Base-by-base conservation (phyloP, 345 rosid genomes). In the Garcia nutans region DNA sequence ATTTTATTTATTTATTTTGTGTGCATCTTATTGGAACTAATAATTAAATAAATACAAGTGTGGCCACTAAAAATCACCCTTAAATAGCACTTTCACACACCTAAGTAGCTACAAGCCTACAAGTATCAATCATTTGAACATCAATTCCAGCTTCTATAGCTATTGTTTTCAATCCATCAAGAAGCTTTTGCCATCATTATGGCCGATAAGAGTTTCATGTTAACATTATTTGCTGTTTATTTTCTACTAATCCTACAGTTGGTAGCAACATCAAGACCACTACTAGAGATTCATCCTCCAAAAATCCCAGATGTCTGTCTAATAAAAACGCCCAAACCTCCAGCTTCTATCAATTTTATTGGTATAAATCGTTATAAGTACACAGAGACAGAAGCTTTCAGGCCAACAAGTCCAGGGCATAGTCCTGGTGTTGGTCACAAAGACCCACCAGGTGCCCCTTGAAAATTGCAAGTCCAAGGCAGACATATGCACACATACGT, bases 341-440 rank as follows among this genome's bases (percentile, higher is more conserved):
- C 82, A 10, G 11, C 74, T 23, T 9, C 61, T 19, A 26, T 31
- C 49, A 1, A 6, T n/a, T 22, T 69, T 66, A 69, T 68, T 66
- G 47, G 37, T 1, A 63, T 68, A 52, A 79, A 85, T 44, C 88
- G 79, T 8, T 76, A 83, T 70, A 83, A 72, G 79, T 71, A 9
- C 50, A 70, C 42, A 0, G 81, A 67, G 71, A 0, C 55, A 0
- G 82, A 76, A 8, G 88, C 90, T 63, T 85, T 16, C 61, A 78
- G 86, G 64, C 90, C 90, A 23, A 87, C 90, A 23, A 60, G 44
- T 72, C 90, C 86, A 3, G 90, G 90, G 2, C 88, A 80, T 22
- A 87, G 90, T 75, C 88, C 90, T 45, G 90, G 90, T 50, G 80
- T 81, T 57, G 90, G 90, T 23, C 86, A 87, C 69, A 0, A 59